Evolutionary conservation across 2,329 filamentous ascomycete genomes (phyloP), one percentile per base, ranked within the genome.

Genomic region (Cyphellophora europaea): DNA sequence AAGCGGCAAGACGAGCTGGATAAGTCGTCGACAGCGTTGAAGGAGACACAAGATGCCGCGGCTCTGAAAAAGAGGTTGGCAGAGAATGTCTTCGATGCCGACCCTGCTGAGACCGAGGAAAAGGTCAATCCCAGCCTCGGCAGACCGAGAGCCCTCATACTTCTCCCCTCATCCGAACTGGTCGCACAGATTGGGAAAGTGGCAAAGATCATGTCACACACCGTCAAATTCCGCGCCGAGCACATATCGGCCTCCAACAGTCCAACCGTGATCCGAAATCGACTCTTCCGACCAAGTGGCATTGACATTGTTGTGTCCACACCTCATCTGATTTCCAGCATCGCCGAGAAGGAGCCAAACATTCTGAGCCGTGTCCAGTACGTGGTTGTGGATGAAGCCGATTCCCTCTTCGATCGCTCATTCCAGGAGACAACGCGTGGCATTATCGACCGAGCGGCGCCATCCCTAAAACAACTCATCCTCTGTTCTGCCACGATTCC

Each of bases 401-500:
- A 98, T 61, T 95, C 88, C 3, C 75, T 98, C 6, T 75, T 98
- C 48, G 93, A 98, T 61, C 82, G 87, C 38, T 93, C 86, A 40
- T 98, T 98, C 64, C 74, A 82, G 3, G 79, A 85, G 1, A 78
- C 81, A 15, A 96, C 91, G 0, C 82, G 76, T 8, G 72, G 75
- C 36, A 84, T 98, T 47, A 72, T 98, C 44, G 84, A 93, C 52
- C 81, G 82, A 39, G 75, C 81, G 2, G 72, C 77, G 5, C 86
- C 89, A 0, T 91, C 86, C 1, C 63, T 96, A 30, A 76, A 85
- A 53, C 84, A 94, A 55, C 70, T 98, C 15, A 71, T 98, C 30
- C 75, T 96, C 45, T 98, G 91, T 66, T 96, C 89, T 3, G 91
- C 91, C 33, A 98, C 91, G 4, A 96, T 98, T 42, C 91, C 93